Base-by-base conservation (phyloP, 371 early-diverging fungal species). In the Lichtheimia corymbifera region DNA sequence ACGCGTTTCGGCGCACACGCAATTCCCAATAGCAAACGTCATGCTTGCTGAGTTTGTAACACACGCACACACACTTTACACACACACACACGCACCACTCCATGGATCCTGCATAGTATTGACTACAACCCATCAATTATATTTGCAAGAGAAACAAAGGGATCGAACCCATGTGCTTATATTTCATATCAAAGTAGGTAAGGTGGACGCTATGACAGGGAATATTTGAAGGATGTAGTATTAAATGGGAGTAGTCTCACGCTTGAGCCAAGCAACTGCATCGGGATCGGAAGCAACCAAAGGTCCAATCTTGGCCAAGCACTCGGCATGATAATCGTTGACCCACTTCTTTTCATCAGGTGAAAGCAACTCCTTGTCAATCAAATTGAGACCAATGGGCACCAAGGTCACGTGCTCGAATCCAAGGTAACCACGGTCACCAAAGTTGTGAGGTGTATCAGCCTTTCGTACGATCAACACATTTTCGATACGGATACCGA, bases 401-500 rank as follows among this genome's bases (percentile, higher is more conserved):
- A 86, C 91, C 66, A 95, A 63, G 5, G 97, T 97, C n/a, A 97
- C 89, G 59, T 91, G 89, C 72, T 97, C 97, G 73, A 97, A 96
- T 2, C 87, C 92, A 53, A 91, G 82, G 64, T 87, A 95, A 3
- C 84, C 88, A 11, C 78, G 69, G 18, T 88, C 90, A 22, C 91
- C 93, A 83, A 94, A 95, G 70, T 88, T 85, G 70, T 91, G 66
- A 49, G 80, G 68, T 0, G 93, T 90, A 1, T 86, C 68, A 6
- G 69, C 80, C 52, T 86, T 79, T 35, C 84, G 85, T 15, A 92
- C 85, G 27, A 89, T 52, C 67, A 79, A 84, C 13, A 96, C 86
- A 71, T 98, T 97, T 76, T 99, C 99, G 67, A 99, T 97, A 73
- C 99, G 95, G 58, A 99, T 97, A 58, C 99, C 99, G 69, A 98